Evolutionary conservation across 257 asterid species (phyloP), one percentile per base, ranked within the genome.

Genomic region (Salvia rosmarinus): DNA sequence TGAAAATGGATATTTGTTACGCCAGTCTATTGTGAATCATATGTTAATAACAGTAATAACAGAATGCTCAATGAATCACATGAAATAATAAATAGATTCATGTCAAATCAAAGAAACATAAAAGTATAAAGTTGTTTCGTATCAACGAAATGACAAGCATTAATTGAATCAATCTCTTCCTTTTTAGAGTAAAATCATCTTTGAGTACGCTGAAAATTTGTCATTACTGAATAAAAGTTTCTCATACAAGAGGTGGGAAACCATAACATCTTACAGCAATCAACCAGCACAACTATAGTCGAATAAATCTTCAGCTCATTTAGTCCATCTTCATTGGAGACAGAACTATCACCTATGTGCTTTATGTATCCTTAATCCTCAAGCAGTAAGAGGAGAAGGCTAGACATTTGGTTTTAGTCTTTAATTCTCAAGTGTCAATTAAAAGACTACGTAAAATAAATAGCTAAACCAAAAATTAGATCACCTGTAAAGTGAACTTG

Each of bases 401-500:
- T 4, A 55, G 43, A 23, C 21, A 69, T 21, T 39, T 46, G 60
- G 25, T 43, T 35, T 56, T 30, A 64, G 52, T 54, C 12, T 32
- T 25, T 19, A 20, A 50, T 61, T 40, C 65, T 40, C 16, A 2
- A 8, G 74, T 9, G 17, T 8, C 17, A 25, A n/a, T 7, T 14
- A 11, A 9, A 30, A 20, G 28, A 43, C 44, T 20, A 21, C 44
- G 25, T 16, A 8, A 14, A 47, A 40, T 17, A 54, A 25, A 9
- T 3, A 28, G 40, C 28, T 6, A 46, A 56, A 17, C 65, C 9
- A 10, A 20, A 68, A 73, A 5, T 30, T 51, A 74, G 66, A 69
- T 37, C 71, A 94, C 98, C 98, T 91, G 97, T 80, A 94, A 83
- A 50, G 97, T 91, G 74, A 89, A 88, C 84, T 88, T 91, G 86